Evolutionary conservation across 2,329 filamentous ascomycete species (phyloP).

Genomic region (Venturia nashicola): DNA sequence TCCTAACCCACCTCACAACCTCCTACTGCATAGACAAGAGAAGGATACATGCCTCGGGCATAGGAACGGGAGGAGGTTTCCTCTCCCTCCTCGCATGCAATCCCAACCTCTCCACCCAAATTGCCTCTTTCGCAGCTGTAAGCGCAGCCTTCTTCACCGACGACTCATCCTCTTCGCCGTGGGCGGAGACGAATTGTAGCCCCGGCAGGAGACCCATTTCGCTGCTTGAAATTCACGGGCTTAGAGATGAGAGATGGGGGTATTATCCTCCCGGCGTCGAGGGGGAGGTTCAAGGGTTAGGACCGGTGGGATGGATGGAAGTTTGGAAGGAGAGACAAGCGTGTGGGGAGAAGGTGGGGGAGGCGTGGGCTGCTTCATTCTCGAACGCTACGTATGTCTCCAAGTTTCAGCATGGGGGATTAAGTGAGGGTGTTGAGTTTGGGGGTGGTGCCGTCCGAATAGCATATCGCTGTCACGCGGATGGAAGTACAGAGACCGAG

Average conservation of each 20-base stretch:
- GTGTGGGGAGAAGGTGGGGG: neutral
- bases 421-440: conserved; percentile 6
- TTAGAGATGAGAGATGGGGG: neutral
- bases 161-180: neutral
- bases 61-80: conserved; percentile 8
- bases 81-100: conserved; percentile 7
- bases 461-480: neutral
- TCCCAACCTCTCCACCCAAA: neutral
- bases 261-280: neutral
- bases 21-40: conserved; percentile 7
- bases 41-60: conserved; percentile 5
- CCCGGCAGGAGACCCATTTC: neutral
- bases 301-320: neutral
- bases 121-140: conserved; percentile 2
- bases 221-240: conserved; percentile 6
- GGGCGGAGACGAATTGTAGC: neutral
- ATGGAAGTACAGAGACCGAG: neutral
- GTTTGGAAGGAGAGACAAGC: neutral
- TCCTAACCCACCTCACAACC: neutral
- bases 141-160: neutral
- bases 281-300: neutral
- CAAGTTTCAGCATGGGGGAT: neutral
- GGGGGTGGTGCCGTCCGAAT: conserved; percentile 1
- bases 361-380: neutral
- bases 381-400: neutral